A percentile compares a stretch with the other conserved stretches of the same genome.
These are phyloP conservation scores for Fusarium floridanum DNA, from an alignment of 2,329 filamentous ascomycete species.

Conservation along the genomic window DNA sequence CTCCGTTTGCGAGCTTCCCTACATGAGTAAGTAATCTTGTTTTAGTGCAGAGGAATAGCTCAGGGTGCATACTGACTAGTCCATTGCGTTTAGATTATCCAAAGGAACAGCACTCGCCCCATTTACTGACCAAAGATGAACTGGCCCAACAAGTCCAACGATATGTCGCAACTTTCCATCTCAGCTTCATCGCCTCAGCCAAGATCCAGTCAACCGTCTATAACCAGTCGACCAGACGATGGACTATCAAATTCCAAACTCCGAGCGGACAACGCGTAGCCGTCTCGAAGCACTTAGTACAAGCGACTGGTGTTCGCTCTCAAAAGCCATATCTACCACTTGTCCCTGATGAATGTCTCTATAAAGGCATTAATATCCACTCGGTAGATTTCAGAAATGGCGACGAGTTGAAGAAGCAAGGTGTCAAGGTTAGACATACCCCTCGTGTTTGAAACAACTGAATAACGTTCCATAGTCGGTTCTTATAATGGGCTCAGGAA, in stretches of 20 bases:
- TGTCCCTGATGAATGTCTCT: neutral
- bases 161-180: conserved; percentile 16
- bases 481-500: conserved; percentile 31
- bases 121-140: conserved; percentile 29
- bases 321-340: conserved; percentile 21
- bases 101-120: neutral
- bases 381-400: conserved; percentile 14
- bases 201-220: conserved; percentile 16
- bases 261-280: neutral
- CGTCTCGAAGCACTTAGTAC: conserved; percentile 17
- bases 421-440: conserved; percentile 9
- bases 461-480: conserved; percentile 14
- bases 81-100: conserved; percentile 11
- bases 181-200: conserved; percentile 20
- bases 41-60: neutral
- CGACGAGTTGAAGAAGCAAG: neutral
- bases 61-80: neutral
- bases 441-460: fast-evolving
- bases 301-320: conserved; percentile 28
- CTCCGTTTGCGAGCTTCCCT: conserved; percentile 30
- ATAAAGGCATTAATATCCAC: conserved; percentile 27
- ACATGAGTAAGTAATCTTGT: conserved; percentile 12
- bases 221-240: neutral
- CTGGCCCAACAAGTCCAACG: conserved; percentile 16
- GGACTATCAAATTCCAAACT: conserved; percentile 7